Evolutionary conservation across 805 yeast genomes (phyloP).

Genomic region (Huiozyma sinensis): DNA sequence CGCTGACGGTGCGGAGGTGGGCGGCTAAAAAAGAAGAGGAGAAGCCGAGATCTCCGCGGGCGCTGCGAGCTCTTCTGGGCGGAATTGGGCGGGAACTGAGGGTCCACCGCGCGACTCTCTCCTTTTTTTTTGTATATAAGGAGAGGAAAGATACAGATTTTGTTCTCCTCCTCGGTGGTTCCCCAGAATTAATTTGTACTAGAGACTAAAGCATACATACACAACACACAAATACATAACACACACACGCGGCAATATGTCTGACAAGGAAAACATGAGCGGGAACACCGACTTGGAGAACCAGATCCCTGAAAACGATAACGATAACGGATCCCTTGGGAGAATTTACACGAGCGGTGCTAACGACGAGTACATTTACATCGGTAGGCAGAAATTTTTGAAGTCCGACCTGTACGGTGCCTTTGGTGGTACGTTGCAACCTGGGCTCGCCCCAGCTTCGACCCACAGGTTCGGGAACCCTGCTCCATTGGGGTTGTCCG

Average conservation of each 20-base stretch:
- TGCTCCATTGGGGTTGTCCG: constrained; percentile 53
- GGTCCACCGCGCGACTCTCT: not conserved
- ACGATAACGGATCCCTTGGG: constrained; percentile 7
- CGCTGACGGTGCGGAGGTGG: too few species aligned
- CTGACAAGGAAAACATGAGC: constrained; percentile 9
- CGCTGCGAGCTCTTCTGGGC: too few species aligned
- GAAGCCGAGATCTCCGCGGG: too few species aligned
- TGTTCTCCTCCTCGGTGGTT: not conserved
- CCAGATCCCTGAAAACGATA: not conserved
- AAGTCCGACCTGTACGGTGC: constrained; percentile 51
- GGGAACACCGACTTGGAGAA: constrained; percentile 8
- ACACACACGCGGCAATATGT: constrained; percentile 4
- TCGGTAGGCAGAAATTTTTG: constrained; percentile 63
- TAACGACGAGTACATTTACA: constrained; percentile 54
- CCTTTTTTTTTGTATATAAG: not conserved
- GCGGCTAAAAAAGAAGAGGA: too few species aligned
- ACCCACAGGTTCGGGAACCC: constrained; percentile 53
- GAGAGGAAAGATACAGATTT: not conserved
- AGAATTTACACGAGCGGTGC: constrained; percentile 30
- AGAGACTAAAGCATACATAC: not conserved
- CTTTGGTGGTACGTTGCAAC: constrained; percentile 76
- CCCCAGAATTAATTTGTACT: too few species aligned
- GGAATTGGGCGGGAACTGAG: too few species aligned
- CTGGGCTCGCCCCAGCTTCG: constrained; percentile 54
- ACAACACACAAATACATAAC: not conserved